Evolutionary conservation across 768 basidiomycete genomes (phyloP), one percentile per base, ranked within the genome.

Genomic region (Agaricus subrufescens): DNA sequence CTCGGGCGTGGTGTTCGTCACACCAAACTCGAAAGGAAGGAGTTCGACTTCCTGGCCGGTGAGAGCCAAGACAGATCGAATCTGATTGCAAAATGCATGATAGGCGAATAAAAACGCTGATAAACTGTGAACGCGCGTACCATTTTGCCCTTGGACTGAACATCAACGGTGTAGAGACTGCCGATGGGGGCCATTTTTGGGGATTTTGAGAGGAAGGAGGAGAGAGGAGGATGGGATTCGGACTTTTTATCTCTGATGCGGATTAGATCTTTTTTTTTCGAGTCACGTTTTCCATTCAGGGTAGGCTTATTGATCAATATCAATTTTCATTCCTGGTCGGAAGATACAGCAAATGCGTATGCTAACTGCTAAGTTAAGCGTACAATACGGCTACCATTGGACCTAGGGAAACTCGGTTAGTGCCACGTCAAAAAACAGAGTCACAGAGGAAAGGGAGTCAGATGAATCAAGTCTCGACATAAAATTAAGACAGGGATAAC

Each of bases 401-500:
- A 38, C 34, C 49, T 50, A 25, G 7, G 12, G 39, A 31, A 50
- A 12, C 34, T 11, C 25, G 11, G 37, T 50, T 3, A 39, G 49
- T 39, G 23, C 19, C 49, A 50, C 31, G 25, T 50, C 26, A 3
- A 40, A 42, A 42, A 8, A 15, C 19, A 19, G 7, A 9, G n/a
- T 15, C 37, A 6, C 34, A 38, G 39, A 50, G 19, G 34, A 34
- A 19, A 38, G 7, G 19, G 25, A 46, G 44, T 54, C 52, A 54
- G 52, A 54, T 37, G 6, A 39, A 14, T 45, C 38, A 15, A 39
- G 70, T 76, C 67, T 84, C 82, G 80, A 85, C 84, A 84, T 60
- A 55, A 64, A 61, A 74, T 85, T 85, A 82, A 84, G 85, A 83
- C 82, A 85, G 83, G 84, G 81, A 85, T 85, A 85, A 86, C 83